Percentiles rank a stretch among this genome's conserved stretches.
Conservation (phyloP, 164 flowering plant genomes). For the Nymphaea thermarum region DNA sequence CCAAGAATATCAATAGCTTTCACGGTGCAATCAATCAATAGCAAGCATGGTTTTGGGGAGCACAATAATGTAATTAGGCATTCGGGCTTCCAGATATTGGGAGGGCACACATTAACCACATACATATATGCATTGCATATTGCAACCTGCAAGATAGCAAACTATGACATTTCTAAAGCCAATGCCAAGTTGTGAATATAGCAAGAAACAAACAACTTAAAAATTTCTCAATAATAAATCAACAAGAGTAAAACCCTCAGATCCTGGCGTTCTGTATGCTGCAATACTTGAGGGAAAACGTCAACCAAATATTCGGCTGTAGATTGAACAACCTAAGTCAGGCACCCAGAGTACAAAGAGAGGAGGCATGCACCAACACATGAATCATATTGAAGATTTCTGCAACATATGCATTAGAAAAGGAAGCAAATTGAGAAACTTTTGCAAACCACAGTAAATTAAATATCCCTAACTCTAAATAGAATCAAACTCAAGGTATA, state of each 20-base stretch:
- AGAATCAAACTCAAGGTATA: too few relatives aligned
- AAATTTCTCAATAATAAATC: not conserved
- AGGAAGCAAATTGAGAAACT: too few relatives aligned
- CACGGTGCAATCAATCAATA: conserved; percentile 53
- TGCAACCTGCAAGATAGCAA: conserved; percentile 45
- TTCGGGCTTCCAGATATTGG: conserved; percentile 72
- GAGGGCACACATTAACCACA: conserved; percentile 68
- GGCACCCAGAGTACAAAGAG: conserved; percentile 51
- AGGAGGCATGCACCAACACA: conserved; percentile 71
- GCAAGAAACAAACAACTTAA: not conserved
- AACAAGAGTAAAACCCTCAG: conserved; percentile 48
- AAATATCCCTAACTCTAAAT: too few relatives aligned
- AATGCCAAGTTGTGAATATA: too few relatives aligned
- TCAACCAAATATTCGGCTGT: conserved; percentile 55
- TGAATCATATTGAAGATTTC: conserved; percentile 61
- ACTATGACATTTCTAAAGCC: too few relatives aligned
- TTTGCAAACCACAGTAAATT: too few relatives aligned
- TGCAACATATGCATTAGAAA: conserved; percentile 19
- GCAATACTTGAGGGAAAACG: conserved; percentile 42
- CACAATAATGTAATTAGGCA: conserved; percentile 40
- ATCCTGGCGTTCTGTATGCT: conserved; percentile 54
- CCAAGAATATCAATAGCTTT: conserved; percentile 50
- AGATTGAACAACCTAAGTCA: conserved; percentile 51
- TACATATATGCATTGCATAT: conserved; percentile 59
- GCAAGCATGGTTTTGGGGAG: conserved; percentile 39